These are phyloP conservation scores for Chenopodium album DNA, from an alignment of 148 eudicot genomes.

Conservation along the genomic window DNA sequence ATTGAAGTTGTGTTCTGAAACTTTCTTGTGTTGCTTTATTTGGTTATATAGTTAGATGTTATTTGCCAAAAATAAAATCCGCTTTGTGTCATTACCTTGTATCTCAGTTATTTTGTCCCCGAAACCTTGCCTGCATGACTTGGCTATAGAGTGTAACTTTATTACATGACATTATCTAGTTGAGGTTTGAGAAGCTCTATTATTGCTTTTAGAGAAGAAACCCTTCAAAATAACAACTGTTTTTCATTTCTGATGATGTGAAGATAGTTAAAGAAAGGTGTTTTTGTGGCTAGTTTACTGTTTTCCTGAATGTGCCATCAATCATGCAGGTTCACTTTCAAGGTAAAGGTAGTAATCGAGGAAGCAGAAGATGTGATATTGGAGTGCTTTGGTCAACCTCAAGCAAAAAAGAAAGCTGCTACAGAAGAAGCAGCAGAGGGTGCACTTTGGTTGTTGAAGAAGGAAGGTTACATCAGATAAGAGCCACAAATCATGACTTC, in stretches of 20 bases:
- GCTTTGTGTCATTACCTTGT: not conserved
- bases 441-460: constrained; percentile 68
- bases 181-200: no score
- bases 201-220: no score
- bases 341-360: constrained; percentile 51
- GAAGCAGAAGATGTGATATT: constrained; percentile 35
- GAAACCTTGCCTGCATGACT: not conserved
- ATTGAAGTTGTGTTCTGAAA: not conserved
- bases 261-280: not conserved
- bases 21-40: not conserved
- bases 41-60: not conserved
- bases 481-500: not conserved
- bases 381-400: constrained; percentile 58
- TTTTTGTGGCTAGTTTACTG: not conserved
- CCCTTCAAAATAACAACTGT: not conserved
- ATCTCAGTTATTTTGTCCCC: not conserved
- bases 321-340: constrained; percentile 61
- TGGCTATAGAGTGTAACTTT: not conserved
- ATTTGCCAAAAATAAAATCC: not conserved
- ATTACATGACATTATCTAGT: no score
- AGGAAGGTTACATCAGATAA: constrained; percentile 42
- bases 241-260: not conserved
- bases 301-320: constrained; percentile 9
- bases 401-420: constrained; percentile 69
- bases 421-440: constrained; percentile 78